Evolutionary conservation across 805 yeast species (phyloP).

Genomic region (Starmerella ratchasimensis): DNA sequence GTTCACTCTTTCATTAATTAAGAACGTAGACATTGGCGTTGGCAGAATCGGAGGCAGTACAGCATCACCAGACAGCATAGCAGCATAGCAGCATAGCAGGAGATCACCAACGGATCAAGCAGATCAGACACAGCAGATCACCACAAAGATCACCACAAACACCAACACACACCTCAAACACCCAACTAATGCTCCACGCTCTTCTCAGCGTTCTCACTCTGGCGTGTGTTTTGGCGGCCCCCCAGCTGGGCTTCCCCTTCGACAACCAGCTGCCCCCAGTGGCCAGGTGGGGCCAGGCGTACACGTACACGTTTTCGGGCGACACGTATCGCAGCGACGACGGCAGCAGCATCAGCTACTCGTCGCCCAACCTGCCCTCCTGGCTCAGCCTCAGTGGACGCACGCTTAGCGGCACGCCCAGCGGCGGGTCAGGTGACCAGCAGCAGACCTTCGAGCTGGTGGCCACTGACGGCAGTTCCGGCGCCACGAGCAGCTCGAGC

Average conservation of each 20-base stretch:
- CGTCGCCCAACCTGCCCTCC: conserved; percentile 46
- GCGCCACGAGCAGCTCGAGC: conserved; percentile 33
- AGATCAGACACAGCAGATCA: neutral
- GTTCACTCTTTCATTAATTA: too few relatives aligned
- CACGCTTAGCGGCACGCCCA: conserved; percentile 54
- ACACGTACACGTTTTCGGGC: conserved; percentile 51
- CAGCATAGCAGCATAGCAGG: too few relatives aligned
- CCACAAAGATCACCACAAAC: neutral
- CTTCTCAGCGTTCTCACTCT: conserved; percentile 3
- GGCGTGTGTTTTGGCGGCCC: conserved; percentile 20
- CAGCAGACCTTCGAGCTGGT: conserved; percentile 35
- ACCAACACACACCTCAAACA: neutral
- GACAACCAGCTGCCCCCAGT: conserved; percentile 75
- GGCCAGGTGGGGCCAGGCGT: conserved; percentile 53
- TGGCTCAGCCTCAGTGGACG: conserved; percentile 72
- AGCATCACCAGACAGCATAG: too few relatives aligned
- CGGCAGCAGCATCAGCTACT: conserved; percentile 34
- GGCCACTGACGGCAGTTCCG: conserved; percentile 53
- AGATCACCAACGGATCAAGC: too few relatives aligned
- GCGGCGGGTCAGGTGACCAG: conserved; percentile 31
- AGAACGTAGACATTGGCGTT: too few relatives aligned
- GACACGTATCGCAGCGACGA: conserved; percentile 46
- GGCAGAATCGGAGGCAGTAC: too few relatives aligned
- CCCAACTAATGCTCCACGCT: too few relatives aligned
- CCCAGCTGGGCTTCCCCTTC: conserved; percentile 62